These are phyloP conservation scores for Scytalidium lignicola DNA, from an alignment of 2,329 filamentous ascomycete species.

Conservation along the genomic window DNA sequence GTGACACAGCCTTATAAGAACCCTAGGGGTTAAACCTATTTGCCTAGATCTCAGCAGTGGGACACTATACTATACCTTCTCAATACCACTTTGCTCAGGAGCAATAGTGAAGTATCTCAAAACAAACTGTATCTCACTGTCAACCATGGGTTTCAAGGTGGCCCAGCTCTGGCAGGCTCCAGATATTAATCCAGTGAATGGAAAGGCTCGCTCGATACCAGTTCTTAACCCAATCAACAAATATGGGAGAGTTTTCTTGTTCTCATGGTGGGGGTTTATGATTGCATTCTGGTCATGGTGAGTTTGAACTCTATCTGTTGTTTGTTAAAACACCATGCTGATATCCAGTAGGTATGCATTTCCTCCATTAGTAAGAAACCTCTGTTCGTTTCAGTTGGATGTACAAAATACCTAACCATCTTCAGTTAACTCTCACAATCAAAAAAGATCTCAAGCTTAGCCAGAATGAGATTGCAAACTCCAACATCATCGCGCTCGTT, in stretches of 20 bases:
- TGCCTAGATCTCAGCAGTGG: background rate
- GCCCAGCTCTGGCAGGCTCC: constrained; percentile 41
- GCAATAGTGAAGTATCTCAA: background rate
- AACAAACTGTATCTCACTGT: background rate
- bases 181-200: constrained; percentile 75
- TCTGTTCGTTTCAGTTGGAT: background rate
- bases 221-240: constrained; percentile 68
- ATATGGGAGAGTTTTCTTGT: constrained; percentile 82
- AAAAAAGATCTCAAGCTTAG: constrained; percentile 68
- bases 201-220: constrained; percentile 74
- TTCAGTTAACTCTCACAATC: constrained; percentile 66
- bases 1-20: background rate
- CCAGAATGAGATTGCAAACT: constrained; percentile 69
- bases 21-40: background rate
- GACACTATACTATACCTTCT: background rate
- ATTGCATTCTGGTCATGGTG: constrained; percentile 87
- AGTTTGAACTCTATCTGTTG: constrained; percentile 59
- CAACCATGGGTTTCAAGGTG: constrained; percentile 12
- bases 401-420: background rate
- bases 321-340: background rate
- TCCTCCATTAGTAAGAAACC: constrained; percentile 65
- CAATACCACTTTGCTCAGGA: background rate
- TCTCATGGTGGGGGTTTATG: constrained; percentile 80
- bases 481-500: constrained; percentile 75
- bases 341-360: constrained; percentile 63